phyloP scores from a whole-genome alignment of 139 green algal species.

The Trebouxia sp. region DNA sequence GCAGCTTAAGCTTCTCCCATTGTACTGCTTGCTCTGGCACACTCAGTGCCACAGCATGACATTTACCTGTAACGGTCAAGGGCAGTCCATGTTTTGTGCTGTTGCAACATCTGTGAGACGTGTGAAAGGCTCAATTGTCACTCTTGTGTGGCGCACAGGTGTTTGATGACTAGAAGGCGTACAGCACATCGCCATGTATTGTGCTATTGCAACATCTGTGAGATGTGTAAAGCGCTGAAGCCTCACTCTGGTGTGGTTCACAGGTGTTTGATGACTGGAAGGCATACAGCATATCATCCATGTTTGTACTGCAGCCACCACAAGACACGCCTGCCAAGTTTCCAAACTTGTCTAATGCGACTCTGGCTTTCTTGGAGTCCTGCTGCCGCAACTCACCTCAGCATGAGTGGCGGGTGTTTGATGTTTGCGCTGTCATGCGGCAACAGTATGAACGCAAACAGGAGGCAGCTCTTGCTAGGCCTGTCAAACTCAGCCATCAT shows the following conservation, averaged over 20 bases:
- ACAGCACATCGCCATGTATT: slow-evolving; percentile 20
- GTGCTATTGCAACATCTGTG: too few relatives aligned
- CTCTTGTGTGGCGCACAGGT: slow-evolving; percentile 32
- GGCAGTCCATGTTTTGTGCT: too few relatives aligned
- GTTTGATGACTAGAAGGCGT: slow-evolving; percentile 63
- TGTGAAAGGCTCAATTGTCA: background rate
- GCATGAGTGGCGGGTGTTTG: slow-evolving; percentile 57
- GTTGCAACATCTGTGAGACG: too few relatives aligned
- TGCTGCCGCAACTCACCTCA: slow-evolving; percentile 45
- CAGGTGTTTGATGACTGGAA: slow-evolving; percentile 71
- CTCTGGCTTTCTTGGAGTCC: slow-evolving; percentile 57
- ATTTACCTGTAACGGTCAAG: background rate
- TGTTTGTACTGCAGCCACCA: background rate
- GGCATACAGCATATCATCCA: slow-evolving; percentile 36
- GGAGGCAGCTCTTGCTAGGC: slow-evolving; percentile 45
- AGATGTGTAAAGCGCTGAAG: background rate
- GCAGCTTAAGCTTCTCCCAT: too few relatives aligned
- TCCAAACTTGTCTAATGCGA: slow-evolving; percentile 50
- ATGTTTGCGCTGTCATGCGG: slow-evolving; percentile 60
- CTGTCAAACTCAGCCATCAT: slow-evolving; percentile 53
- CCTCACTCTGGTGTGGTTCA: background rate
- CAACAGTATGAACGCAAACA: slow-evolving; percentile 52
- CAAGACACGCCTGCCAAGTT: background rate
- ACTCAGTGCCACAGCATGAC: too few relatives aligned
- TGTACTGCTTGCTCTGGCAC: too few relatives aligned